Base-by-base conservation (phyloP, 768 basidiomycete species). In the Auricularia heimuer region DNA sequence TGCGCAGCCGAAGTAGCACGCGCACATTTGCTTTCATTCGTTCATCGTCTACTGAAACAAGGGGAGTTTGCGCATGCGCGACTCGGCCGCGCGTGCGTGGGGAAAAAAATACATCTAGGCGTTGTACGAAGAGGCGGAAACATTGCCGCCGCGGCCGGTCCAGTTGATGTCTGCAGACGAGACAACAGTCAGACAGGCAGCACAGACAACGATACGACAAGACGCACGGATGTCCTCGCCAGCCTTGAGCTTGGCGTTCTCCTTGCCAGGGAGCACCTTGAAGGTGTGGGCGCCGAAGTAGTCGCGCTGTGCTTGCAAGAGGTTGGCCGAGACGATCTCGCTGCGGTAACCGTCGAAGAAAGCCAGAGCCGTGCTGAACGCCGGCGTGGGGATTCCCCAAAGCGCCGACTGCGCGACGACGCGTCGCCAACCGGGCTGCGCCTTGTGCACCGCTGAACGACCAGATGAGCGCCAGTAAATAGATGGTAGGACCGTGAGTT, bases 261-360 rank as follows among this genome's bases (percentile, higher is more conserved):
- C 94, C 79, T 90, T 90, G 63, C 95, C 94, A 64, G 94, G 88
- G 44, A 93, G 80, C 65, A 98, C 94, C 63, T 87, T 84, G 92
- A 97, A 98, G 64, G 96, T 98, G 82, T 98, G 96, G 54, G 95
- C 92, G 77, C 97, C 96, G 76, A 99, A 99, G 85, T 95, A 99
- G 74, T 99, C 96, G 75, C 96, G 93, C 88, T 90, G 65, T 6
- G 35, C 47, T 44, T 62, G 60, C 56, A 66, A 7, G 51, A 60
- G 65, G 61, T n/a, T 67, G 44, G 21, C 24, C 51, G 70, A 29
- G 63, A 60, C 18, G 63, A 54, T 37, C 63, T 56, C 24, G 39
- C 18, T 12, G 45, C 96, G 84, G 84, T 98, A 99, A 34, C 97
- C 96, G 75, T 98, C 97, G 78, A 96, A 97, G 88, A 98, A 99